Percentiles rank a stretch among this genome's conserved stretches.
Conservation (phyloP, 129 eudicot species). For the Chrysanthemum seticuspe region DNA sequence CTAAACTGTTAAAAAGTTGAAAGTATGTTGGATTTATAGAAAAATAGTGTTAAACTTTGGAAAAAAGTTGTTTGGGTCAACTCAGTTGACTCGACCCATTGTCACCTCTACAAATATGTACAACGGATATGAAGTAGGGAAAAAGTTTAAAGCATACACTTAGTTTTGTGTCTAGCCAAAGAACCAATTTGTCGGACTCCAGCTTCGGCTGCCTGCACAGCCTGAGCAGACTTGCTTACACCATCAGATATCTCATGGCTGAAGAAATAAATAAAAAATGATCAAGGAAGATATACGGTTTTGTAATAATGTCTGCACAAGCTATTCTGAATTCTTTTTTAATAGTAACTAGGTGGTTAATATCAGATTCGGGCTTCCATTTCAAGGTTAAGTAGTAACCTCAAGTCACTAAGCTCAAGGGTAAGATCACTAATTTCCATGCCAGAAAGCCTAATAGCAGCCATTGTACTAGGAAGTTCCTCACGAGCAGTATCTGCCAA, state of each 20-base stretch:
- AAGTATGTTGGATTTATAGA: too few species aligned
- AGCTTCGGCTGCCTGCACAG: constrained; percentile 87
- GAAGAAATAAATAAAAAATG: constrained; percentile 2
- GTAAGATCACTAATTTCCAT: constrained; percentile 95
- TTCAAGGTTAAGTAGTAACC: constrained; percentile 32
- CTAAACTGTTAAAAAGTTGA: too few species aligned
- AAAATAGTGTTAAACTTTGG: too few species aligned
- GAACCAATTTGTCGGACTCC: constrained; percentile 82
- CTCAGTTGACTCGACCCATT: background rate
- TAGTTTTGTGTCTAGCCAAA: constrained; percentile 64
- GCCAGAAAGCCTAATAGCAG: constrained; percentile 84
- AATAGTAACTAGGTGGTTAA: too few species aligned
- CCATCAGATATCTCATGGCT: constrained; percentile 96
- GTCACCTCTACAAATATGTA: background rate
- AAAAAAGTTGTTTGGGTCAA: background rate
- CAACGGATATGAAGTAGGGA: background rate
- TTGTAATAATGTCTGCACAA: too few species aligned
- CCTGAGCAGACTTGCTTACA: constrained; percentile 79
- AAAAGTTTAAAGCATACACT: constrained; percentile 43
- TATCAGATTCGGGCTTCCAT: too few species aligned
- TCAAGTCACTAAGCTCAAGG: constrained; percentile 75
- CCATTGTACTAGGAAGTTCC: constrained; percentile 94
- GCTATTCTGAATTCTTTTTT: too few species aligned
- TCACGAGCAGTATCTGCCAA: constrained; percentile 83
- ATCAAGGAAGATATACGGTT: too few species aligned